Evolutionary conservation across 2,329 filamentous ascomycete genomes (phyloP).

Genomic region (Pseudofabraea citricarpa): DNA sequence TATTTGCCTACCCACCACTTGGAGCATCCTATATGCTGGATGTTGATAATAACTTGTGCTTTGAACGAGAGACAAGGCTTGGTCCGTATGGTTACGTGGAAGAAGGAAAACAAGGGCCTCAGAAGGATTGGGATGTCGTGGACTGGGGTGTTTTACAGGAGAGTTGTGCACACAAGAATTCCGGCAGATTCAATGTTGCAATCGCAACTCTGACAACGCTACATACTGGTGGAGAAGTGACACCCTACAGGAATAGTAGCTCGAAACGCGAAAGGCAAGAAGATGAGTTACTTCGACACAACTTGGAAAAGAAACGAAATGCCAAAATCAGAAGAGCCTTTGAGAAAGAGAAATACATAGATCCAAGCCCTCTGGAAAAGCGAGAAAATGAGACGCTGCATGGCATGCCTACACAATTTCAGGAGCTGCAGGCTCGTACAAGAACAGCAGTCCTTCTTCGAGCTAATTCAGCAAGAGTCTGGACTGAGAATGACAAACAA

Average conservation of each 20-base stretch:
- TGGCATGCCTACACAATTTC: background rate
- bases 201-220: slow-evolving; percentile 19
- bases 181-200: slow-evolving; percentile 16
- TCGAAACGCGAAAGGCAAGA: slow-evolving; percentile 1
- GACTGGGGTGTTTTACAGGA: slow-evolving; percentile 69
- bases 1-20: slow-evolving; percentile 56
- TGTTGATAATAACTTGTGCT: slow-evolving; percentile 60
- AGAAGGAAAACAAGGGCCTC: slow-evolving; percentile 14
- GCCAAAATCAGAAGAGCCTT: slow-evolving; percentile 1
- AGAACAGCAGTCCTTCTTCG: slow-evolving; percentile 73
- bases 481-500: slow-evolving; percentile 74
- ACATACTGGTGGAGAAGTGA: background rate
- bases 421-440: slow-evolving; percentile 29
- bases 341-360: slow-evolving; percentile 2
- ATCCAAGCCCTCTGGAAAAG: background rate
- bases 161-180: slow-evolving; percentile 43
- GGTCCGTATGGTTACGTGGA: slow-evolving; percentile 58
- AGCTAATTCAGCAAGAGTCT: slow-evolving; percentile 69
- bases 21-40: slow-evolving; percentile 58
- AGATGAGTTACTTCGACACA: slow-evolving; percentile 1
- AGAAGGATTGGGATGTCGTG: slow-evolving; percentile 56
- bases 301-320: background rate
- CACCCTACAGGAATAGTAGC: background rate
- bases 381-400: slow-evolving; percentile 12
- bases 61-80: slow-evolving; percentile 64